Evolutionary conservation across 495 filamentous ascomycete species (phyloP).

Genomic region (Chaetomium tenue): DNA sequence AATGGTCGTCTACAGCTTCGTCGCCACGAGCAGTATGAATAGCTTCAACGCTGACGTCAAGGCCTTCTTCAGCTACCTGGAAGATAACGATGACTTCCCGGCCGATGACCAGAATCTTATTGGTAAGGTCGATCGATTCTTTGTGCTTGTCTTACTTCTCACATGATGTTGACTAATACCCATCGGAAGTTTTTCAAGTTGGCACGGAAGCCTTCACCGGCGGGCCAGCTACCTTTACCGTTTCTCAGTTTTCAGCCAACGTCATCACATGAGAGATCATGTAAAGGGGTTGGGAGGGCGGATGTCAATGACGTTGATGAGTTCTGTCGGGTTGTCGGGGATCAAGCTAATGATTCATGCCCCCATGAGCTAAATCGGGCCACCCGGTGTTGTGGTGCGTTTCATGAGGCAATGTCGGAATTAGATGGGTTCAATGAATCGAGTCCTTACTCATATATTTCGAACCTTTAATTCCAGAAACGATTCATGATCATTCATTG

Average conservation of each 20-base stretch:
- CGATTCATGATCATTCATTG: too few relatives aligned
- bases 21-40: neutral
- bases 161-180: neutral
- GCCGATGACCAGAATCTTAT: neutral
- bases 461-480: too few relatives aligned
- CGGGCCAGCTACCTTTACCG: neutral
- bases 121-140: neutral
- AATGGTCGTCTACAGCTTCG: constrained; percentile 18
- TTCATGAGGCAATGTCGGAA: too few relatives aligned
- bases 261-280: neutral
- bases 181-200: neutral
- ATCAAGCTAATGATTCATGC: too few relatives aligned
- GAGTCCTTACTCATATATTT: too few relatives aligned
- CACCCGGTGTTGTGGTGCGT: too few relatives aligned
- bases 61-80: constrained; percentile 8
- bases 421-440: too few relatives aligned
- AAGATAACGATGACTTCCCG: neutral
- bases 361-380: too few relatives aligned
- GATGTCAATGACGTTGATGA: neutral
- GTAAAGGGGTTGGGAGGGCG: too few relatives aligned
- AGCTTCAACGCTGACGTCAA: constrained; percentile 7
- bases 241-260: constrained; percentile 1
- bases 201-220: constrained; percentile 5
- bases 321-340: too few relatives aligned
- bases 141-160: neutral